Evolutionary conservation across 441 rosid genomes (phyloP).

Genomic region (Melastoma candidum): DNA sequence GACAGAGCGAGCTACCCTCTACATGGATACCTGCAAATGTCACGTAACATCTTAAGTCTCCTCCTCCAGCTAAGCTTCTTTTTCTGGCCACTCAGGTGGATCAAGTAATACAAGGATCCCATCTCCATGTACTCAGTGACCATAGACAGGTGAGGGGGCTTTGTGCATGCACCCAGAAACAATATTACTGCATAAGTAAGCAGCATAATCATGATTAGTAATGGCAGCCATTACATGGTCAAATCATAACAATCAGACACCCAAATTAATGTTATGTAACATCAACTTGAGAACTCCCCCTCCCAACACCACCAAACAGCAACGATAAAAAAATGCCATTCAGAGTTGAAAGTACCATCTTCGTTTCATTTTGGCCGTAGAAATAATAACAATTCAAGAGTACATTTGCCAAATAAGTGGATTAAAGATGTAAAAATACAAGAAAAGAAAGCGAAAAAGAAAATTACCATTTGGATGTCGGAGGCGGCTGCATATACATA

Average conservation of each 20-base stretch:
- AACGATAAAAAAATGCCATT: too few species aligned
- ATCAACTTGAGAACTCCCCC: too few species aligned
- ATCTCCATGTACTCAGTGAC: constrained; percentile 97
- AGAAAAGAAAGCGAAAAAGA: constrained; percentile 16
- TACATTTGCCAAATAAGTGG: constrained; percentile 6
- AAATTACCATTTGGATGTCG: constrained; percentile 93
- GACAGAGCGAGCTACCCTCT: constrained; percentile 1
- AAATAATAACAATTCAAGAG: background rate
- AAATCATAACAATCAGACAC: too few species aligned
- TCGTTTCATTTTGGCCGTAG: too few species aligned
- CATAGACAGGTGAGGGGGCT: constrained; percentile 87
- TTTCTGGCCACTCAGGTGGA: constrained; percentile 86
- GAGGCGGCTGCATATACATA: constrained; percentile 62
- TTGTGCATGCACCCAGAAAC: constrained; percentile 95
- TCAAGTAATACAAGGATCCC: constrained; percentile 83
- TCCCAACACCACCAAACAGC: too few species aligned
- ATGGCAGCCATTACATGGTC: too few species aligned
- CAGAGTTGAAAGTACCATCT: too few species aligned
- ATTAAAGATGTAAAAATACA: constrained; percentile 7
- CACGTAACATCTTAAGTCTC: constrained; percentile 86
- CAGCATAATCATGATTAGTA: too few species aligned
- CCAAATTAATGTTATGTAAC: too few species aligned
- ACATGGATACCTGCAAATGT: constrained; percentile 75
- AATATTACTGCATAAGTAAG: constrained; percentile 63
- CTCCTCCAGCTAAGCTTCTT: constrained; percentile 85